Evolutionary conservation across 2,329 filamentous ascomycete genomes (phyloP).

Genomic region (Penicillium digitatum): DNA sequence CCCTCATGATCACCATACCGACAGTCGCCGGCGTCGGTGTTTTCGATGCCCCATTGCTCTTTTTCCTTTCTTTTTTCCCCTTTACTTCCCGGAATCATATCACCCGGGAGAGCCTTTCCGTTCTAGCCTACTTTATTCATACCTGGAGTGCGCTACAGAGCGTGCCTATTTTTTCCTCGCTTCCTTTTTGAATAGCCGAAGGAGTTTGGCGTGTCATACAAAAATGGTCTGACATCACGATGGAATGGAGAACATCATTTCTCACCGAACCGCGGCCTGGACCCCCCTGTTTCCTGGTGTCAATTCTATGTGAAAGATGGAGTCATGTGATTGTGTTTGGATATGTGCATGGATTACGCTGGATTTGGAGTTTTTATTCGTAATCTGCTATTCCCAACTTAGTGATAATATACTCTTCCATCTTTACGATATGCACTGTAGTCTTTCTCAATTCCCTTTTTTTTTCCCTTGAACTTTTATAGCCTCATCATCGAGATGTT

Average conservation of each 20-base stretch:
- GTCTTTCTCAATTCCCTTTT: neutral
- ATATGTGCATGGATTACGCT: conserved; percentile 21
- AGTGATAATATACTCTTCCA: conserved; percentile 24
- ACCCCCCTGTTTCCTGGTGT: conserved; percentile 1
- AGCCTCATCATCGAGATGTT: neutral
- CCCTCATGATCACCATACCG: conserved; percentile 19
- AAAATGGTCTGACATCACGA: conserved; percentile 11
- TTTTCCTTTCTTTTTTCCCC: conserved; percentile 4
- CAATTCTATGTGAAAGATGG: conserved; percentile 1
- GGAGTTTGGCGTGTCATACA: conserved; percentile 22
- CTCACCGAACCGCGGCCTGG: neutral
- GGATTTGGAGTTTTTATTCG: conserved; percentile 19
- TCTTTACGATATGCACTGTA: neutral
- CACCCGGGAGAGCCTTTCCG: neutral
- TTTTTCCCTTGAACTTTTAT: neutral
- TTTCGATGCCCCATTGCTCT: conserved; percentile 3
- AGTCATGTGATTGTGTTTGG: conserved; percentile 13
- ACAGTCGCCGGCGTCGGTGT: conserved; percentile 18
- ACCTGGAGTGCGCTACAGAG: neutral
- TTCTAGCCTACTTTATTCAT: conserved; percentile 9
- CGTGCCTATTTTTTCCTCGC: conserved; percentile 9
- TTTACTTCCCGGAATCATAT: neutral
- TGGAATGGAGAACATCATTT: neutral
- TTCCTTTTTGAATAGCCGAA: conserved; percentile 4
- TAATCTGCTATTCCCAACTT: conserved; percentile 11